Evolutionary conservation across 163 green algal species (phyloP), one percentile per base, ranked within the genome.

Genomic region (Scenedesmus sp.): DNA sequence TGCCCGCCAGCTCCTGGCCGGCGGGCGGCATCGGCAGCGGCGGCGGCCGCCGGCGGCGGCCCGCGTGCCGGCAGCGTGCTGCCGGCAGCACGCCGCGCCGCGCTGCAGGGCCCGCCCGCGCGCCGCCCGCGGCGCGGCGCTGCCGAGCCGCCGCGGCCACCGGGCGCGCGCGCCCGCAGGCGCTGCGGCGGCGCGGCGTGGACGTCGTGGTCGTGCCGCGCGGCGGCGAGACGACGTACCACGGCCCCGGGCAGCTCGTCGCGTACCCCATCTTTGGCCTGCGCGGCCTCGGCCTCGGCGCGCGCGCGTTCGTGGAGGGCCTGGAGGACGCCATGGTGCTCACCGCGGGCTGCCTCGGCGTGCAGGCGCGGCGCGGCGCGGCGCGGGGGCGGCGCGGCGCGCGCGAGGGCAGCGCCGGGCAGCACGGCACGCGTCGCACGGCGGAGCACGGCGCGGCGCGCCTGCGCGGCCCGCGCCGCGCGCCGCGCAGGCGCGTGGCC

Each of bases 241-340:
- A 96, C 64, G 93, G 94, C 4, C 94, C 93, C 11, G 93, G 93
- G 14, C 92, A 97, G 81, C 63, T 94, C 22, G 88, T 97, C 3
- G 83, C 89, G 0, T 97, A 97, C 81, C 93, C 93, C 0, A 92
- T 97, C 10, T 44, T 96, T 0, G 83, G 82, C 70, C 77, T 97
- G 47, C 75, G 90, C 7, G 51, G 76, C 13, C 60, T 90, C 45
- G 33, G 83, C 0, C 50, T 97, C 6, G 95, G 95, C 0, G 89
- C 94, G 0, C 78, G 96, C 4, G 81, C 82, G 0, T 99, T 92
- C 79, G 95, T 99, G 33, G 96, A 99, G 80, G 83, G 76, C 0
- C 83, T 99, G 22, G 95, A 99, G 71, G 91, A 99, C 67, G 77
- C 85, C 0, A 87, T 98, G 60, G 77, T 99, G 0, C 53, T 63